Percentiles rank a stretch among this genome's conserved stretches.
Conservation (phyloP, 2,329 filamentous ascomycete genomes). For the Apiospora koreana region DNA sequence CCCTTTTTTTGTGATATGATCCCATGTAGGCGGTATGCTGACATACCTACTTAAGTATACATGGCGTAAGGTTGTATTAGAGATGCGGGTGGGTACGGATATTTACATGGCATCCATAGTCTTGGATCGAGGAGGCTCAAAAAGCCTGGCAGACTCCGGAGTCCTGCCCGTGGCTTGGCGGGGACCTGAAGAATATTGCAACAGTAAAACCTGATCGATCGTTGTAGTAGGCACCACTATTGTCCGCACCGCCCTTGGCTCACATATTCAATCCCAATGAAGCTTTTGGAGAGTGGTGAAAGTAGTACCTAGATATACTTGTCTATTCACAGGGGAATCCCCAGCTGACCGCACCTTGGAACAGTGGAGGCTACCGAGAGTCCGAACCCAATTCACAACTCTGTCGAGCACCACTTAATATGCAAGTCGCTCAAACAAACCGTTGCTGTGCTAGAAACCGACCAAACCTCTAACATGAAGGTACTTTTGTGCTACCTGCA, state of each 20-base stretch:
- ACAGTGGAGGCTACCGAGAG: neutral
- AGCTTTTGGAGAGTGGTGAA: neutral
- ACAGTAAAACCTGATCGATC: constrained; percentile 8
- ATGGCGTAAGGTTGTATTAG: neutral
- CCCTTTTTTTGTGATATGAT: no score
- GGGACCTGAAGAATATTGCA: neutral
- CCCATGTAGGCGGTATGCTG: neutral
- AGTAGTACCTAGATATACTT: neutral
- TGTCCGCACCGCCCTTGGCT: neutral
- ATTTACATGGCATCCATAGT: constrained; percentile 4
- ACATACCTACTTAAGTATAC: neutral
- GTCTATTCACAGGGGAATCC: neutral
- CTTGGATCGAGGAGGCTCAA: constrained; percentile 4
- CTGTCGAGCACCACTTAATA: neutral
- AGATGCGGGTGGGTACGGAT: constrained; percentile 5
- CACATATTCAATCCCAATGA: neutral
- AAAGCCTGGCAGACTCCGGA: constrained; percentile 3
- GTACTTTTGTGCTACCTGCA: neutral
- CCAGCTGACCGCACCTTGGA: neutral
- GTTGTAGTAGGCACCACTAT: neutral
- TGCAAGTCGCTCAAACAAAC: constrained; percentile 1
- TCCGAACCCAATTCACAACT: neutral
- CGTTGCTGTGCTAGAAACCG: neutral
- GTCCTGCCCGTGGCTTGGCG: constrained; percentile 1
- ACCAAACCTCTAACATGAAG: neutral